These are phyloP conservation scores for Gossypium mustelinum DNA, from an alignment of 345 rosid genomes.

Conservation along the genomic window DNA sequence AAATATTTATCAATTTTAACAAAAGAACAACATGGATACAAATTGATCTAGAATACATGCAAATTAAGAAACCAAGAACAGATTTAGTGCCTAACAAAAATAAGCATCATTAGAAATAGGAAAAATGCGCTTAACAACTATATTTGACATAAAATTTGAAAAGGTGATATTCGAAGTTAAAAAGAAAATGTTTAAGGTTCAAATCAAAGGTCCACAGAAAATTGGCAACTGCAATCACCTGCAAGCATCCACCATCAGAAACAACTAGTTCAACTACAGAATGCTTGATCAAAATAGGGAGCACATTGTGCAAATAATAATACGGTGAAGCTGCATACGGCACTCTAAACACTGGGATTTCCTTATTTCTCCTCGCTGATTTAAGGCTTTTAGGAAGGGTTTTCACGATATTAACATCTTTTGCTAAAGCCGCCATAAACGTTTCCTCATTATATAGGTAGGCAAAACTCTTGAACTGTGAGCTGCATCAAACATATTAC, in stretches of 20 bases:
- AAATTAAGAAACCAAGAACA: background rate
- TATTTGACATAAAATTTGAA: background rate
- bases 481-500: conserved; percentile 44
- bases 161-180: background rate
- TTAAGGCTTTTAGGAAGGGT: conserved; percentile 93
- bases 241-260: conserved; percentile 90
- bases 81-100: background rate
- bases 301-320: conserved; percentile 80
- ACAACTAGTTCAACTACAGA: conserved; percentile 85
- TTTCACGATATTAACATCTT: conserved; percentile 72
- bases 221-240: conserved; percentile 34
- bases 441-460: conserved; percentile 88
- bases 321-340: conserved; percentile 75
- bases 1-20: background rate
- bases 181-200: conserved; percentile 13
- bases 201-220: background rate
- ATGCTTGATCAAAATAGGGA: conserved; percentile 81
- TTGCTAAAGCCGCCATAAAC: conserved; percentile 66
- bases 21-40: background rate
- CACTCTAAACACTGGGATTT: conserved; percentile 82
- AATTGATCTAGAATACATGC: background rate
- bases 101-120: background rate
- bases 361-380: conserved; percentile 78
- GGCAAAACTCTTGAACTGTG: conserved; percentile 94
- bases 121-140: background rate